phyloP scores from a whole-genome alignment of 1,139 yeast genomes.

The Protomyces macrosporus region DNA sequence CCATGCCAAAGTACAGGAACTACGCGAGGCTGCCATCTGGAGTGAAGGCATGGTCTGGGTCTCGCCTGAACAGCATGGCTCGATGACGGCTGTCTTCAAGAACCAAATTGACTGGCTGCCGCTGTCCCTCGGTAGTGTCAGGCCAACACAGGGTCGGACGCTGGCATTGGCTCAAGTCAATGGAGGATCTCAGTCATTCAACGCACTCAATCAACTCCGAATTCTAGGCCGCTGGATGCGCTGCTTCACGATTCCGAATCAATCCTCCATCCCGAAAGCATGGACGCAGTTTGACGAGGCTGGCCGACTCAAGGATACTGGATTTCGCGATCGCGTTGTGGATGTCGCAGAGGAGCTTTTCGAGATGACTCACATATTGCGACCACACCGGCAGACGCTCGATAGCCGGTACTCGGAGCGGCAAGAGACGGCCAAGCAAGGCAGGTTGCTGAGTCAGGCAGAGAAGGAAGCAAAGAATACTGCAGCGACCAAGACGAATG shows the following conservation, averaged over 20 bases:
- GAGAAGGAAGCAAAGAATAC: constrained; percentile 23
- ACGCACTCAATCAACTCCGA: constrained; percentile 25
- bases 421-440: constrained; percentile 24
- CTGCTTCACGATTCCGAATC: constrained; percentile 27
- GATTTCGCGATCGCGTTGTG: constrained; percentile 27
- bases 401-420: constrained; percentile 25
- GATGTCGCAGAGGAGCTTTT: constrained; percentile 25
- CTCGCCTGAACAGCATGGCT: constrained; percentile 28
- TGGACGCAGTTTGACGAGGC: constrained; percentile 25
- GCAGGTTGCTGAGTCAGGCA: constrained; percentile 16
- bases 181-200: constrained; percentile 28
- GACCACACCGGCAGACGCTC: constrained; percentile 11
- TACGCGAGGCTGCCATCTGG: constrained; percentile 22
- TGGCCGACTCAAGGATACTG: constrained; percentile 24
- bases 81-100: constrained; percentile 27
- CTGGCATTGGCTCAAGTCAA: constrained; percentile 28
- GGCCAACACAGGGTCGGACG: constrained; percentile 28
- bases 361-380: constrained; percentile 12
- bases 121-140: constrained; percentile 24
- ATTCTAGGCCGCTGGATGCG: constrained; percentile 30
- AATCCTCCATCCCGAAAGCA: constrained; percentile 27
- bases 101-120: constrained; percentile 29
- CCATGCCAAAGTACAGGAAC: constrained; percentile 25
- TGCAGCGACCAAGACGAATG: not conserved
- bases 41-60: constrained; percentile 29